Percentiles rank a stretch among this genome's conserved stretches.
Conservation (phyloP, 2,329 filamentous ascomycete species). For the Pseudocercospora cruenta region DNA sequence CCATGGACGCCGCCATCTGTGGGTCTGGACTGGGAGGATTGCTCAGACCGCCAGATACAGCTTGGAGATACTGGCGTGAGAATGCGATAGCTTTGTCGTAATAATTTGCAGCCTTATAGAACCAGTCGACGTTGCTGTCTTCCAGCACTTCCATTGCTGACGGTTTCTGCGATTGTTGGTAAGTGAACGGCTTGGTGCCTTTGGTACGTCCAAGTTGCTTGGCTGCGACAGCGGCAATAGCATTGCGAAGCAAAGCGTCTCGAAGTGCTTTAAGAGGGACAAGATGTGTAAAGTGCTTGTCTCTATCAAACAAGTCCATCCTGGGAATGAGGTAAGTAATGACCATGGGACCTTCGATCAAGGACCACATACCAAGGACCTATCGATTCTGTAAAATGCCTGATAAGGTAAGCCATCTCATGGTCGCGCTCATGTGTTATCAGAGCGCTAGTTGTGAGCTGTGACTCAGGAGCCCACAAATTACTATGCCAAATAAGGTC, state of each 20-base stretch:
- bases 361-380: slow-evolving; percentile 54
- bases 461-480: slow-evolving; percentile 36
- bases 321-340: slow-evolving; percentile 9
- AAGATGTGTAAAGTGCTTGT: slow-evolving; percentile 63
- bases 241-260: slow-evolving; percentile 56
- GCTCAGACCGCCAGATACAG: slow-evolving; percentile 35
- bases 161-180: slow-evolving; percentile 52
- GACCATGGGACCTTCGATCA: neutral
- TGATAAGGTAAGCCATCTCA: slow-evolving; percentile 62
- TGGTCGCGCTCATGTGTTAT: slow-evolving; percentile 50
- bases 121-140: slow-evolving; percentile 58
- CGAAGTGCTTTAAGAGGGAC: slow-evolving; percentile 61
- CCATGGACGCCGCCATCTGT: slow-evolving; percentile 35
- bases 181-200: slow-evolving; percentile 55
- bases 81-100: slow-evolving; percentile 54
- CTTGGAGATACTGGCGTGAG: slow-evolving; percentile 54
- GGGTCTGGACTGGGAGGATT: slow-evolving; percentile 29
- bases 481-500: slow-evolving; percentile 11
- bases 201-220: slow-evolving; percentile 63
- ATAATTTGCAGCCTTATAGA: slow-evolving; percentile 63
- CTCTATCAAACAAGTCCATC: slow-evolving; percentile 60
- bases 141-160: slow-evolving; percentile 58
- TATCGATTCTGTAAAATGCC: slow-evolving; percentile 63
- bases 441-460: slow-evolving; percentile 38
- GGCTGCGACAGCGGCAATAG: slow-evolving; percentile 64